Evolutionary conservation across 148 eudicot genomes (phyloP), one percentile per base, ranked within the genome.

Genomic region (Dianthus caryophyllus): DNA sequence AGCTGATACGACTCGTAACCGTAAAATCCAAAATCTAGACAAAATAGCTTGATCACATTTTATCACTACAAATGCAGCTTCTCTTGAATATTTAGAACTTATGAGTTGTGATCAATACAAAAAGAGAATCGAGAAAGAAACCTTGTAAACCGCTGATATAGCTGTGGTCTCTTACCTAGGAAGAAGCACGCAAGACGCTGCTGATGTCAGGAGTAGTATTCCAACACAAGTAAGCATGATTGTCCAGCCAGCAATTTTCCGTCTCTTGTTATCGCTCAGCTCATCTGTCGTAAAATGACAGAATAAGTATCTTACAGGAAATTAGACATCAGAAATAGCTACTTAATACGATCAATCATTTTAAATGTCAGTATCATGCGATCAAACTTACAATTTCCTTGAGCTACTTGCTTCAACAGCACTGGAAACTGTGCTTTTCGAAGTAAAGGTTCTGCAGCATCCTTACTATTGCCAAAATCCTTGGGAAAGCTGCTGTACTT

Each of bases 191-290:
- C 68, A 75, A 71, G 88, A 82, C 68, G 82, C 82, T 64, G 85
- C 71, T 57, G 77, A 82, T 68, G 88, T 66, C 61, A 84, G 84
- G 41, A 78, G 71, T 52, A 84, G 71, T 50, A 73, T 75, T 44
- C 85, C 85, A 11, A 65, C 12, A 66, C 82, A 80, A 21, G 78
- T 66, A 57, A 78, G 47, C 67, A 76, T 68, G 79, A 84, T 84
- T 41, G 68, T 73, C 84, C 85, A 82, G 71, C 78, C 76, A 71
- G 84, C 88, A 58, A 82, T 69, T 54, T 73, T 82, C 25, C 80
- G 53, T 73, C 80, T 68, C 58, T 77, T 75, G 6, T n/a, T 61
- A 71, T 73, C 83, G 68, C 73, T 66, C 25, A 30, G 55, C 60
- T 59, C 68, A 72, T 67, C 88, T 79, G 73, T 64, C 24, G 41